A percentile compares a stretch with the other conserved stretches of the same genome.
These are phyloP conservation scores for Ganoderma meredithae DNA, from an alignment of 1,284 basidiomycete genomes.

Conservation along the genomic window DNA sequence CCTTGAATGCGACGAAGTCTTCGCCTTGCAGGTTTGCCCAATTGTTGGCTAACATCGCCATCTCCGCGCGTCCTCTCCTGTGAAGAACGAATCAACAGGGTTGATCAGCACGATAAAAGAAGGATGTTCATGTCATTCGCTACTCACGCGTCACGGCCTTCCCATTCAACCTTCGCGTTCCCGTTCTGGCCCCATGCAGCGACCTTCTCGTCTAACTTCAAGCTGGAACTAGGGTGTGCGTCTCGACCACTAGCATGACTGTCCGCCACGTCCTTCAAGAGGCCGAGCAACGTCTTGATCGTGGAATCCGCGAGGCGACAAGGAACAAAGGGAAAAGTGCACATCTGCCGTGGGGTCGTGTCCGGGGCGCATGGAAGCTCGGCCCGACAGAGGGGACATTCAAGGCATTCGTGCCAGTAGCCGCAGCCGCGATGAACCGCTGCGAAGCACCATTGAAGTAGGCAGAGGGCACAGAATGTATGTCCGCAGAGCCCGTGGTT, in stretches of 20 bases:
- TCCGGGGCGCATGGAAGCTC: conserved; percentile 58
- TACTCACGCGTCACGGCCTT: conserved; percentile 29
- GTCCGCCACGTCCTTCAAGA: conserved; percentile 40
- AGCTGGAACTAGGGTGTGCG: conserved; percentile 2
- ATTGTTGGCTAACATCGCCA: conserved; percentile 24
- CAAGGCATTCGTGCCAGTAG: conserved; percentile 68
- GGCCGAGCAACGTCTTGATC: conserved; percentile 56
- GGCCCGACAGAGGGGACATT: conserved; percentile 71
- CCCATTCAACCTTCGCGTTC: conserved; percentile 30
- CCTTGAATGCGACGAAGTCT: conserved; percentile 30
- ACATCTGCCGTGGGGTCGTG: conserved; percentile 52
- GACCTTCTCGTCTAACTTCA: conserved; percentile 16
- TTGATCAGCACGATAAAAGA: not conserved
- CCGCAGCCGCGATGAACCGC: conserved; percentile 65
- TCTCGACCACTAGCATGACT: not conserved
- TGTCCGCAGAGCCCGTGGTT: conserved; percentile 66
- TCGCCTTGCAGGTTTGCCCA: conserved; percentile 27
- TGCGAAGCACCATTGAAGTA: conserved; percentile 72
- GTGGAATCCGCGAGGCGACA: conserved; percentile 61
- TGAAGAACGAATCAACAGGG: not conserved
- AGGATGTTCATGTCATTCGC: not conserved
- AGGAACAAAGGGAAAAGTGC: conserved; percentile 67
- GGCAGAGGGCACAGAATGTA: conserved; percentile 69
- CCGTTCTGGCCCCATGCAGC: conserved; percentile 29
- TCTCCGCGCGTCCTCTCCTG: conserved; percentile 33